A percentile compares a stretch with the other conserved stretches of the same genome.
These are phyloP conservation scores for Endogone sp. DNA, from an alignment of 192 early-diverging fungal species.

Conservation along the genomic window DNA sequence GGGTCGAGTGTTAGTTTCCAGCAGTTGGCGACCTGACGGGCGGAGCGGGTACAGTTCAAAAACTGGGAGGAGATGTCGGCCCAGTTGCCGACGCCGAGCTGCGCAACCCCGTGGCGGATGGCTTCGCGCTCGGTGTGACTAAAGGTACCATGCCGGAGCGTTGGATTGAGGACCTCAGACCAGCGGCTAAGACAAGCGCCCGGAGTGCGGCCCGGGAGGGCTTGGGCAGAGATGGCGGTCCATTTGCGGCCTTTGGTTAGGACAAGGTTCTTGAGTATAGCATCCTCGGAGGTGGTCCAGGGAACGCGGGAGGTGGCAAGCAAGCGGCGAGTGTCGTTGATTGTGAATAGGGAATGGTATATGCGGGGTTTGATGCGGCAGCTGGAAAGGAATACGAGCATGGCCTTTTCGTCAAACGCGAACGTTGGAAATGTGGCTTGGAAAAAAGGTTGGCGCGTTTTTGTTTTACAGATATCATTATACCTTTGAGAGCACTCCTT, in stretches of 20 bases:
- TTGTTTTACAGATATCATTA: no score
- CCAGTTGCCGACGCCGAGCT: background rate
- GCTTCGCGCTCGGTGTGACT: background rate
- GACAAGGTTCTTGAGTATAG: background rate
- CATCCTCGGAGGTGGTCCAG: background rate
- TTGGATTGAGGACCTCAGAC: background rate
- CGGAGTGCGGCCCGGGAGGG: background rate
- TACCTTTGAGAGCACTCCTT: no score
- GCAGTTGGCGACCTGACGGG: background rate
- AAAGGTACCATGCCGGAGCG: background rate
- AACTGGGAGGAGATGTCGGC: background rate
- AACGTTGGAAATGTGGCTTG: no score
- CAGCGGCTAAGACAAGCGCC: background rate
- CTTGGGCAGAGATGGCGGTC: background rate
- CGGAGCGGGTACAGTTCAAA: background rate
- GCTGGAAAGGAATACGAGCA: no score
- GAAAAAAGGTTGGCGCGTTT: no score
- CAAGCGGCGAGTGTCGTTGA: no score
- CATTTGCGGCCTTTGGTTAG: background rate
- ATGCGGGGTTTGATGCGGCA: no score
- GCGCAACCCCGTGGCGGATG: background rate
- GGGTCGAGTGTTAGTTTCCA: conserved; percentile 1
- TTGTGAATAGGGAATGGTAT: no score
- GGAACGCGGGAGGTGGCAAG: no score
- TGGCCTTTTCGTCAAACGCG: no score